Evolutionary conservation across 257 asterid genomes (phyloP), one percentile per base, ranked within the genome.

Genomic region (Mentha longifolia): DNA sequence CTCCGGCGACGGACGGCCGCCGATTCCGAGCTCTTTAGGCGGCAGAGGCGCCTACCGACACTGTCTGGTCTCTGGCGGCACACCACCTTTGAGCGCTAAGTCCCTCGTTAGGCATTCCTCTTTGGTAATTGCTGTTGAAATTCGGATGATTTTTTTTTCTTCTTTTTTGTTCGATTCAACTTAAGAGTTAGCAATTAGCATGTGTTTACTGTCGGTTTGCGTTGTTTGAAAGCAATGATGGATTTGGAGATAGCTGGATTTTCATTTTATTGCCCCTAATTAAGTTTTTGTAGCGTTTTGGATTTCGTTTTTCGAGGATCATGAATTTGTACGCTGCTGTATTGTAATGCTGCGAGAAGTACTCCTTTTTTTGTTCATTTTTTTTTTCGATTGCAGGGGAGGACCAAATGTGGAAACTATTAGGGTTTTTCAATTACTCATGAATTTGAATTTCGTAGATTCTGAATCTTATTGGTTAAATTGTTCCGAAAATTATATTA

Each of bases 1-100:
- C 81, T 84, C 96, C 76, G 77, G 81, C 70, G 87, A 80, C 64
- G 86, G 96, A 19, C 87, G 84, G 30, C 97, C 98, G 51, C 98
- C 98, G 28, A 76, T 82, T 61, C 90, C 86, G 46, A 84, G 72
- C 67, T 77, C 94, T 14, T 54, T 86, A 61, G 73, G 81, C 61
- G 83, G 83, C 16, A 80, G 79, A 15, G 79, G 84, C 13, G 82
- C 71, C n/a, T 74, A 66, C 80, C 80, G 83, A 39, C 92, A 77
- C 66, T 63, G 75, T 71, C 60, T 77, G 80, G 79, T 74, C 77
- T 77, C 87, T 14, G 84, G 51, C 8, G 73, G 73, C 65, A 30
- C 81, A 33, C 79, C 82, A 39, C 76, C 82, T 47, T 62, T 85
- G 73, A 62, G 85, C 68, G 31, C 76, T 17, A 84, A 83, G 82